Conservation (phyloP, 2,329 filamentous ascomycete species). For the Blastomyces gilchristii region DNA sequence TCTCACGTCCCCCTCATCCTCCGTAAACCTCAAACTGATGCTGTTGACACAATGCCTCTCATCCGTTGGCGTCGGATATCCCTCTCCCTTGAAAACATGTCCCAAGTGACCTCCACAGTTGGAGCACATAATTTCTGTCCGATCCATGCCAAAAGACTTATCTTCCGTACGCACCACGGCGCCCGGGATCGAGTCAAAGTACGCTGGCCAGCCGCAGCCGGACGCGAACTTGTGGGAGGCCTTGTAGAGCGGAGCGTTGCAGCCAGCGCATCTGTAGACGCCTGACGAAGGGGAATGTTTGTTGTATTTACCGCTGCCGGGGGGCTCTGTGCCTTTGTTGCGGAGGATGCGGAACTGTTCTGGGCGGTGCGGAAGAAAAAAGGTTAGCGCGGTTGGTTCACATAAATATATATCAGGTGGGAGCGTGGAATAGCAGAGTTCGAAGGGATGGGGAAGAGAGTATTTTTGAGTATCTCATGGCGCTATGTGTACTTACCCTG, state of each 20-base stretch:
- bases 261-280: conserved; percentile 79
- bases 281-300: conserved; percentile 69
- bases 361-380: conserved; percentile 29
- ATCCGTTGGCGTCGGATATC: conserved; percentile 73
- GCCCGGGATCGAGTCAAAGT: conserved; percentile 89
- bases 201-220: conserved; percentile 94
- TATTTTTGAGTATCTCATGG: too few relatives aligned
- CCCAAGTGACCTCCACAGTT: conserved; percentile 90
- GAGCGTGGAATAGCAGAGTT: conserved; percentile 20
- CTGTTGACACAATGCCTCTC: conserved; percentile 97
- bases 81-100: conserved; percentile 86
- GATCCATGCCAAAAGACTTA: conserved; percentile 63
- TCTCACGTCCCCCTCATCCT: conserved; percentile 44
- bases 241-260: conserved; percentile 79
- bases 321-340: conserved; percentile 79
- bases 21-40: conserved; percentile 71
- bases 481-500: conserved; percentile 42
- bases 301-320: conserved; percentile 73
- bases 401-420: not conserved
- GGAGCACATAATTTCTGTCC: conserved; percentile 87
- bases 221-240: conserved; percentile 92
- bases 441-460: too few relatives aligned
- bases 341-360: conserved; percentile 94
- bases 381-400: not conserved
- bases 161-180: conserved; percentile 79